Evolutionary conservation across 345 rosid genomes (phyloP), one percentile per base, ranked within the genome.

Genomic region (Hibiscus trionum): DNA sequence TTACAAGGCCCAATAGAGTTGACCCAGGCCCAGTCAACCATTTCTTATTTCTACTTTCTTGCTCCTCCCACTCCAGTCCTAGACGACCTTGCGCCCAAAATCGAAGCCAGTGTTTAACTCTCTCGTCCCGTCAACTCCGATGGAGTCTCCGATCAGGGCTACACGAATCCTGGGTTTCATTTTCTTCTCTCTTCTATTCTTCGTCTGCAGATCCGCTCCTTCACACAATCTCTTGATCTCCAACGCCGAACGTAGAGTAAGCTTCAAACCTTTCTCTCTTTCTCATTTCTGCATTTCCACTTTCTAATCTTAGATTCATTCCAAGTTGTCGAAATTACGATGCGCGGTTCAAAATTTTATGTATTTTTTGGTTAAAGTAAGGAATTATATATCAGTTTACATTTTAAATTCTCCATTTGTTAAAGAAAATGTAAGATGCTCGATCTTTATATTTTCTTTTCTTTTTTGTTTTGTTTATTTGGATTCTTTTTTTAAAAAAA

Each of bases 241-340:
- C 72, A 85, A 83, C 82, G 98, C 97, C 55, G 97, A 93, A 78
- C 96, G 97, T 62, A 82, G 97, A 82, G 98, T 90, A 85, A 63
- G 81, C 73, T 73, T 35, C 46, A 10, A n/a, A 68, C 14, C 62
- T 57, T 14, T 57, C 26, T 53, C 79, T 53, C 15, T 26, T 6
- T 57, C 9, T 35, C 27, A 0, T 31, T 35, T 60, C 35, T 71
- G 46, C 19, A 1, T 11, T 50, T 50, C 56, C 56, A 15, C 19
- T 65, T 65, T 44, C 7, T 44, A 49, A 29, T 67, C 71, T 16
- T 16, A 50, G n/a, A 15, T 67, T 27, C 29, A 9, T 50, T 67
- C 71, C 39, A 67, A 24, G 2, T 29, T 67, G 19, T 67, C 26
- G 10, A 29, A 50, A 27, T 29, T 27, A 49, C 27, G 57, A 16